A percentile compares a stretch with the other conserved stretches of the same genome.
These are phyloP conservation scores for Entoloma clypeatum DNA, from an alignment of 1,284 basidiomycete genomes.

Conservation along the genomic window DNA sequence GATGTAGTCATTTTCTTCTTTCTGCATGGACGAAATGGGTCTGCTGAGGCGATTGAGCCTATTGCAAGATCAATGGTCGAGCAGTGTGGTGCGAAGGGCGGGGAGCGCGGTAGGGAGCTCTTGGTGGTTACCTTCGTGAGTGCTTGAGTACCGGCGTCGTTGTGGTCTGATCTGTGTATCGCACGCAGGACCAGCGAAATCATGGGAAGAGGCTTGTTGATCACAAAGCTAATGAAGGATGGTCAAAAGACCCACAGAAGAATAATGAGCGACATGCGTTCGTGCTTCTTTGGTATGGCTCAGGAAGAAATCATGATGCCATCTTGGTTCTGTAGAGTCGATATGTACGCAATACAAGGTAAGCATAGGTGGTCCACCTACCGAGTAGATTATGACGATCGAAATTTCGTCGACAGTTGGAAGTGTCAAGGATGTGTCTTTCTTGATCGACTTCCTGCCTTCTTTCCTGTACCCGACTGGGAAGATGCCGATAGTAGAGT, in stretches of 20 bases:
- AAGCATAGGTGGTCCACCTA: constrained; percentile 17
- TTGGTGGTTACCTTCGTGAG: constrained; percentile 57
- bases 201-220: constrained; percentile 63
- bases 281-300: constrained; percentile 24
- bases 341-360: constrained; percentile 76
- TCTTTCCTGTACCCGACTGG: constrained; percentile 72
- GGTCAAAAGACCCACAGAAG: constrained; percentile 41
- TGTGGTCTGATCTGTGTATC: background rate
- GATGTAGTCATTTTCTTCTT: constrained; percentile 52
- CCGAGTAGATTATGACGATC: background rate
- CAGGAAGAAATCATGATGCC: background rate
- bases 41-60: constrained; percentile 25
- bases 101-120: constrained; percentile 35
- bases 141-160: constrained; percentile 3
- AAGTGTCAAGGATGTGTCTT: constrained; percentile 72
- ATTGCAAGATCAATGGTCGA: constrained; percentile 23
- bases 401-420: constrained; percentile 44
- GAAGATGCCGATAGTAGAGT: constrained; percentile 63
- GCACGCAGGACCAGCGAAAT: constrained; percentile 70
- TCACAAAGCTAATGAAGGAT: constrained; percentile 51
- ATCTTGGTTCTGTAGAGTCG: constrained; percentile 41
- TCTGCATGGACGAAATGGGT: constrained; percentile 53
- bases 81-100: constrained; percentile 19
- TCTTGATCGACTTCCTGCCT: constrained; percentile 79
- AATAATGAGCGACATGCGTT: constrained; percentile 66